phyloP scores from a whole-genome alignment of 2,329 filamentous ascomycete species.

The Septoria petroselini region DNA sequence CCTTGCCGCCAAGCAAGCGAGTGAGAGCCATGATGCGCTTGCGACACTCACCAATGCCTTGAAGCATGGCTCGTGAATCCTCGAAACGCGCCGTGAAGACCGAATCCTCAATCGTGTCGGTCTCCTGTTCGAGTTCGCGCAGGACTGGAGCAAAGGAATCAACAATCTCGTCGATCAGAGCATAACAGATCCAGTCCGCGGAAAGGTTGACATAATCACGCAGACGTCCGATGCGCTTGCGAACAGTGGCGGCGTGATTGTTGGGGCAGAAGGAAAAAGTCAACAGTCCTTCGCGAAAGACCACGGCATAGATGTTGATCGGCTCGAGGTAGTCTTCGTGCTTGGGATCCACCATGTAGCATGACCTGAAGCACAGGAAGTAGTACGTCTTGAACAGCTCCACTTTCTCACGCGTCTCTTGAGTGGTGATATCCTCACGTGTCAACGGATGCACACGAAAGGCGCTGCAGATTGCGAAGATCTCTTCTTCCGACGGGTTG shows the following conservation, averaged over 20 bases:
- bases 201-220: conserved; percentile 94
- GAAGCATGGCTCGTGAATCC: conserved; percentile 82
- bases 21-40: conserved; percentile 94
- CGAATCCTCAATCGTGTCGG: conserved; percentile 90
- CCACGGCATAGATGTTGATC: conserved; percentile 93
- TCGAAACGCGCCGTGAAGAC: conserved; percentile 90
- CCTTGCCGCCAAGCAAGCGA: conserved; percentile 90
- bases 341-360: conserved; percentile 75
- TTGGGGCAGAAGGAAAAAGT: conserved; percentile 93
- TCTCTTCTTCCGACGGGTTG: conserved; percentile 83
- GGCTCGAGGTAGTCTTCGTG: conserved; percentile 84
- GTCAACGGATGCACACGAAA: conserved; percentile 96
- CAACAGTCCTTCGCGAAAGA: conserved; percentile 90
- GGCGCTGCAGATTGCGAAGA: conserved; percentile 82
- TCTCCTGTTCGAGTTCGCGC: conserved; percentile 78
- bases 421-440: conserved; percentile 90
- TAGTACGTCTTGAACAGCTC: conserved; percentile 97
- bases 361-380: conserved; percentile 95
- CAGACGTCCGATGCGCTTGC: conserved; percentile 84
- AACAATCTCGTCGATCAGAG: conserved; percentile 96
- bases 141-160: conserved; percentile 92
- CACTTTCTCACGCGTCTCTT: conserved; percentile 96
- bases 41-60: conserved; percentile 82
- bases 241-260: conserved; percentile 80
- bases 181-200: conserved; percentile 98